Percentiles rank a stretch among this genome's conserved stretches.
Evolutionary conservation across 306 rosid genomes (phyloP).

Genomic region (Cucumis melo): DNA sequence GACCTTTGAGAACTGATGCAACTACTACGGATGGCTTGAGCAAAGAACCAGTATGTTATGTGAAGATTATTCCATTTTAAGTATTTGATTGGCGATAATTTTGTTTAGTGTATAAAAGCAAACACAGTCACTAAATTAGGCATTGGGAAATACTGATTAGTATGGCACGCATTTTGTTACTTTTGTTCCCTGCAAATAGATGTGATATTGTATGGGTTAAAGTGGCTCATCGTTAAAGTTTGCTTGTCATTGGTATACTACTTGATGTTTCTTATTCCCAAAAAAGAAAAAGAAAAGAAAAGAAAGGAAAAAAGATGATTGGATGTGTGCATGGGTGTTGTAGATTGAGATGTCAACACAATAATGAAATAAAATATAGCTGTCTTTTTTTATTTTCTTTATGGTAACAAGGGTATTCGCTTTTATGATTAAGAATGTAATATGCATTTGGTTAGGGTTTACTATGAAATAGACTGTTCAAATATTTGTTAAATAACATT

Average conservation of each 20-base stretch:
- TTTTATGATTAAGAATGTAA: not conserved
- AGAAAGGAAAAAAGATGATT: not conserved
- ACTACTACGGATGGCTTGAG: conserved; percentile 17
- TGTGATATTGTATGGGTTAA: not conserved
- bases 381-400: not conserved
- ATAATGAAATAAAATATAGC: not conserved
- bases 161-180: not conserved
- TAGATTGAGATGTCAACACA: not conserved
- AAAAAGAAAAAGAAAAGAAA: no score
- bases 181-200: not conserved
- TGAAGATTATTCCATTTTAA: not conserved
- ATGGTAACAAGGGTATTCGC: not conserved
- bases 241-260: not conserved
- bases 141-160: not conserved
- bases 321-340: not conserved
- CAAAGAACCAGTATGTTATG: conserved; percentile 44
- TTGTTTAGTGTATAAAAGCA: not conserved
- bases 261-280: no score
- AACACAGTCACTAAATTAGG: not conserved
- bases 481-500: not conserved
- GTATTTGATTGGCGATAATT: not conserved
- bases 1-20: conserved; percentile 19
- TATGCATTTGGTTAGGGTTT: not conserved
- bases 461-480: not conserved
- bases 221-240: not conserved